Evolutionary conservation across 164 flowering plant genomes (phyloP).

Genomic region (Macadamia integrifolia): DNA sequence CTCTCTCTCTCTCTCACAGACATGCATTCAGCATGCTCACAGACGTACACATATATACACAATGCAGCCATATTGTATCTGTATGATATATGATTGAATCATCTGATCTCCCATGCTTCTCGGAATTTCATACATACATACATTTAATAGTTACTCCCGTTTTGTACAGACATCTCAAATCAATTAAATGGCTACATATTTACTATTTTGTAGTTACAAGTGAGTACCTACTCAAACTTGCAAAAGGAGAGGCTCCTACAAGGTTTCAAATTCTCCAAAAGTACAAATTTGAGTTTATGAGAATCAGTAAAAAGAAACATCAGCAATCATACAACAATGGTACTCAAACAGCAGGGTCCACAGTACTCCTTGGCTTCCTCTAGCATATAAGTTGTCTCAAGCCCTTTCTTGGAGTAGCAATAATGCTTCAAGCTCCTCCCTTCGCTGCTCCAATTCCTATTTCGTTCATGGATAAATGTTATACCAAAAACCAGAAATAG

Average conservation of each 20-base stretch:
- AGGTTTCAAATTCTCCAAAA: background rate
- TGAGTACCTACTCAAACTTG: background rate
- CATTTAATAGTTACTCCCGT: no score
- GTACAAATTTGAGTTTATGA: background rate
- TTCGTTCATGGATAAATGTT: slow-evolving; percentile 3
- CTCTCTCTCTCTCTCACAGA: no score
- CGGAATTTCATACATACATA: no score
- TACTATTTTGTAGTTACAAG: no score
- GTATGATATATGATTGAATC: no score
- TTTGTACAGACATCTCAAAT: no score
- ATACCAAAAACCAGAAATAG: background rate
- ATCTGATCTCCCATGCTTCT: no score
- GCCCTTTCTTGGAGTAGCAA: slow-evolving; percentile 33
- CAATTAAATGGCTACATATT: no score
- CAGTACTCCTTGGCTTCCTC: background rate
- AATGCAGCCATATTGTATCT: no score
- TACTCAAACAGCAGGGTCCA: background rate
- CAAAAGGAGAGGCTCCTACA: background rate
- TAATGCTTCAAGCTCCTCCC: slow-evolving; percentile 73
- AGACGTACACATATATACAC: no score
- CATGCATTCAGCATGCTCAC: no score
- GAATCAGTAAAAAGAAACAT: background rate
- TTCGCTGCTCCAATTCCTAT: slow-evolving; percentile 72
- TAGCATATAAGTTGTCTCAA: slow-evolving; percentile 5
- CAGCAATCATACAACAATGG: background rate